Evolutionary conservation across 169 alveolate genomes (phyloP), one percentile per base, ranked within the genome.

Genomic region (Cryptosporidium bovis): DNA sequence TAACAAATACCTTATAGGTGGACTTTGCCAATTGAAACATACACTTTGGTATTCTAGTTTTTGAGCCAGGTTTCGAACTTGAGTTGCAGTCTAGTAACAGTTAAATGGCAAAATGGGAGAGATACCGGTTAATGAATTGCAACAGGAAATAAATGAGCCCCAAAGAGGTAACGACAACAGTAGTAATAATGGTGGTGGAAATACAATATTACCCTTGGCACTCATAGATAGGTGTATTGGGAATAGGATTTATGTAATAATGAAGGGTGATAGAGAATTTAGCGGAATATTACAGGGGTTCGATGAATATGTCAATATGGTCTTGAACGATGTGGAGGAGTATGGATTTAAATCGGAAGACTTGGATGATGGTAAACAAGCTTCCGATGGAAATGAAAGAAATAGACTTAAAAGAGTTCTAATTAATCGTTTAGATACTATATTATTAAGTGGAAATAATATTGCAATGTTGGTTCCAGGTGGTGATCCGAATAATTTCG

Each of bases 281-380:
- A 95, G 94, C 46, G 99, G 99, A 36, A 94, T 94, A 18, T 85
- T 96, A 66, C 91, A 97, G 65, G 98, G 99, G 8, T 96, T 96
- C 90, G 99, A 96, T 91, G 99, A 96, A 91, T 96, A 95, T 71
- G 97, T 96, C 82, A 96, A 96, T 90, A 96, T 96, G 99, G 99
- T 95, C 10, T 71, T 95, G 65, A 97, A 94, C 64, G 96, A 95
- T 29, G 97, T 94, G 33, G 92, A 93, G 44, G 97, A 94, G 77
- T 94, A 94, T 87, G 91, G 96, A 13, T 93, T 84, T 69, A 69
- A 69, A 51, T 34, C 55, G 4, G 83, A 69, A 29, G 83, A 56
- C 12, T 40, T 40, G 48, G 48, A 40, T 8, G 48, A 40, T 8
- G 55, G 16, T 15, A 13, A 20, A 55, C 34, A 7, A 0, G 3